Percentiles rank a stretch among this genome's conserved stretches.
These are phyloP conservation scores for Royoungia palumana DNA, from an alignment of 768 basidiomycete genomes.

Conservation along the genomic window DNA sequence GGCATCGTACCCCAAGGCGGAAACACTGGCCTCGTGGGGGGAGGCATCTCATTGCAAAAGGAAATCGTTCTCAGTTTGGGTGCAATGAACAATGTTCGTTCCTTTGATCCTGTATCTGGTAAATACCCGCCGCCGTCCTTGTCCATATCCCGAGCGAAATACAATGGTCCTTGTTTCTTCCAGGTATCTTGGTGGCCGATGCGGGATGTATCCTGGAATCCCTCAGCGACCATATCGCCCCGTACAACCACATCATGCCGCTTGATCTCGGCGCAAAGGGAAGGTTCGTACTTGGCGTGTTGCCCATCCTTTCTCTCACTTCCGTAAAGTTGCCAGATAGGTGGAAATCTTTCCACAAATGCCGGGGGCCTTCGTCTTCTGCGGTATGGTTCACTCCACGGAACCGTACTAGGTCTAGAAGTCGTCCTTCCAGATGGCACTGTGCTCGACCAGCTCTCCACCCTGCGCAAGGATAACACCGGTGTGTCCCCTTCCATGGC, in stretches of 20 bases:
- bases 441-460: slow-evolving; percentile 83
- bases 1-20: slow-evolving; percentile 97
- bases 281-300: slow-evolving; percentile 49
- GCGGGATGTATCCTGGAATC: slow-evolving; percentile 92
- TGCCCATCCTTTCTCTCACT: slow-evolving; percentile 2
- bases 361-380: slow-evolving; percentile 94
- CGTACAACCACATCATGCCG: slow-evolving; percentile 93
- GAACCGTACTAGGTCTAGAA: slow-evolving; percentile 91
- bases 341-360: slow-evolving; percentile 95
- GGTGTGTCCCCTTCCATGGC: slow-evolving; percentile 44
- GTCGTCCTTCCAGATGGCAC: slow-evolving; percentile 94
- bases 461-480: slow-evolving; percentile 95
- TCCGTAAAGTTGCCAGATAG: slow-evolving; percentile 82
- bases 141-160: slow-evolving; percentile 3
- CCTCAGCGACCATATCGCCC: slow-evolving; percentile 80
- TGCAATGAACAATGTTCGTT: slow-evolving; percentile 78
- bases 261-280: slow-evolving; percentile 95
- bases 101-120: slow-evolving; percentile 85
- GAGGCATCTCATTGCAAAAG: slow-evolving; percentile 83
- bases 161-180: slow-evolving; percentile 1
- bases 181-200: slow-evolving; percentile 88
- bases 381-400: slow-evolving; percentile 93
- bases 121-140: slow-evolving; percentile 8
- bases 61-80: slow-evolving; percentile 84
- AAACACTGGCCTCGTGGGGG: slow-evolving; percentile 97